Conservation (phyloP, 441 rosid genomes). For the Corymbia citriodora region DNA sequence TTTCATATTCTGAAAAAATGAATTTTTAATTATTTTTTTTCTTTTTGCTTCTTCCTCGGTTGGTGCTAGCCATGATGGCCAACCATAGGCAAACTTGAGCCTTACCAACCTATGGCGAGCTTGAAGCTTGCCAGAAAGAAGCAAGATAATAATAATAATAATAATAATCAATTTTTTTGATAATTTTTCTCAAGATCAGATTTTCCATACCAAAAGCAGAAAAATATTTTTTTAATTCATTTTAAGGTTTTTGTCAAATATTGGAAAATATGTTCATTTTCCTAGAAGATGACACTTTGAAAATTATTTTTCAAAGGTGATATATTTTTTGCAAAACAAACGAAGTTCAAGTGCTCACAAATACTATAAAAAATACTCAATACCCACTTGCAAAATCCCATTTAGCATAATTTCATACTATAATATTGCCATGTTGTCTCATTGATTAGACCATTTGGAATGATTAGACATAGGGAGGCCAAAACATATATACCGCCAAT, state of each 20-base stretch:
- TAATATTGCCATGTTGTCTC: neutral
- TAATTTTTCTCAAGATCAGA: neutral
- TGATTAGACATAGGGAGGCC: neutral
- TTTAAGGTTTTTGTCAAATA: accelerated
- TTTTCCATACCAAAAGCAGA: neutral
- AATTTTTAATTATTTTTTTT: too few species aligned
- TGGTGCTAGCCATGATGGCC: neutral
- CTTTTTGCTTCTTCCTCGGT: neutral
- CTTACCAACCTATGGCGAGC: neutral
- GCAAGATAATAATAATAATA: neutral
- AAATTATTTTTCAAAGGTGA: too few species aligned
- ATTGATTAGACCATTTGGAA: neutral
- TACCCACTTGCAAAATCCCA: neutral
- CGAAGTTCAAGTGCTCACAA: neutral
- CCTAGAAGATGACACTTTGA: too few species aligned
- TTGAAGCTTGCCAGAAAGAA: neutral
- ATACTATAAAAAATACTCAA: neutral
- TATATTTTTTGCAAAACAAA: neutral
- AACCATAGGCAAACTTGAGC: too few species aligned
- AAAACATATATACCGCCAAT: neutral
- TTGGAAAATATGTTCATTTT: too few species aligned
- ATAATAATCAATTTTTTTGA: too few species aligned
- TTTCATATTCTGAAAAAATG: too few species aligned
- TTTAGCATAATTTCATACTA: neutral
- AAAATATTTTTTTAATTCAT: neutral